Base-by-base conservation (phyloP, 78 protist species). In the Chrysochromulina parva region DNA sequence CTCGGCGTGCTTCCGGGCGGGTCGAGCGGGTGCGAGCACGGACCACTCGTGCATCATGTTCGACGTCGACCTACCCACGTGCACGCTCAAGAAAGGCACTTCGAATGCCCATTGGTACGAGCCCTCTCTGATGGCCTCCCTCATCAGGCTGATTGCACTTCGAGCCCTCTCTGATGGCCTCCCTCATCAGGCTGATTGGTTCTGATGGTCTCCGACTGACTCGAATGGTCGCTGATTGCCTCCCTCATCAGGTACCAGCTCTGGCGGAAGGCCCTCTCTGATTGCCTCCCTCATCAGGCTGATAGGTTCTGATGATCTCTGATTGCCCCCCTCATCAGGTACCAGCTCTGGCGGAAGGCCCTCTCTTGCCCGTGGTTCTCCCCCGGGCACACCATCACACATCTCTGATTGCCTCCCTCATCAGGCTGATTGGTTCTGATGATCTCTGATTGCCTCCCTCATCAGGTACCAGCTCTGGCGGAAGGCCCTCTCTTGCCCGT, bases 1-100 rank as follows among this genome's bases (percentile, higher is more conserved):
- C 24, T 60, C 91, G 20, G 73, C 91, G 10, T 78, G 67, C 55
- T 88, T n/a, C 65, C 82, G 91, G 38, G 91, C 91, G 53, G 91
- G 91, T n/a, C 60, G 91, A 1, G 81, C 26, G 0, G 91, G 91
- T 57, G 73, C 67, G 16, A 2, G 1, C 19, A 88, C 91, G 10
- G 91, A 88, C 85, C 91, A 88, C 82, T 16, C 28, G 17, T 88
- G 50, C 19, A 13, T 88, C 16, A 1, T 88, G 38, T 60, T 88
- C 58, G 78, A 78, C 74, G 91, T 88, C 26, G 91, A 88, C 82
- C 19, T 52, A 16, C 16, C 24, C 16, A 65, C 66, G 54, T 53
- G 82, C 55, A n/a, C 11, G 28, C 16, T 88, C 26, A 9, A 24
- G 17, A 9, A 14, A 20, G 91, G 91, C 16, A 76, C 57, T 7